Percentiles rank a stretch among this genome's conserved stretches.
phyloP scores from a whole-genome alignment of 2,329 filamentous ascomycete species.

The Penicillium sclerotigenum region DNA sequence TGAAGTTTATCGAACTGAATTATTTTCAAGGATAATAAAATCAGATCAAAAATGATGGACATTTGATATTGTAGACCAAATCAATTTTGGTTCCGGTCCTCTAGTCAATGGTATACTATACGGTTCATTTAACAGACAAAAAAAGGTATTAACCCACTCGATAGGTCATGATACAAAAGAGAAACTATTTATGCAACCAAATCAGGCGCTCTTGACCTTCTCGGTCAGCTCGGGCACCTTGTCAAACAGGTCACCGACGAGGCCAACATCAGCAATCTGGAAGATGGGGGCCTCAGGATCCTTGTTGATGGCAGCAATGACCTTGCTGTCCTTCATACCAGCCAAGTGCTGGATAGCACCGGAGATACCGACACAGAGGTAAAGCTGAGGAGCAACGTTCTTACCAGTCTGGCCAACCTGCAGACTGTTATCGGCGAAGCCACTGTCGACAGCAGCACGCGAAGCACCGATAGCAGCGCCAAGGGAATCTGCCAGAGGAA shows the following conservation, averaged over 20 bases:
- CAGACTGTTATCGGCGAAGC: conserved; percentile 96
- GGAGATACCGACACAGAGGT: conserved; percentile 92
- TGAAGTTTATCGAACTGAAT: background rate
- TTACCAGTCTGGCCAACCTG: conserved; percentile 99
- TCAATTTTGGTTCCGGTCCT: conserved; percentile 4
- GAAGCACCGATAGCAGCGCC: conserved; percentile 96
- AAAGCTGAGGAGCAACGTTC: conserved; percentile 93
- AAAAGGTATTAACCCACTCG: conserved; percentile 9
- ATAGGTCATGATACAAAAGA: conserved; percentile 22
- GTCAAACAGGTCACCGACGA: conserved; percentile 93
- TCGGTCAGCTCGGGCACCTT: conserved; percentile 94
- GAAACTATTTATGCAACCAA: conserved; percentile 7
- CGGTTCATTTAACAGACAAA: conserved; percentile 12
- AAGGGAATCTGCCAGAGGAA: conserved; percentile 85
- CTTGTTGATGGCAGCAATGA: conserved; percentile 98
- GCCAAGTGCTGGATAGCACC: conserved; percentile 97
- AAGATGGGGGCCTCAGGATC: conserved; percentile 96
- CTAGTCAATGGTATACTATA: conserved; percentile 21
- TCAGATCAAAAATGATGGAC: background rate
- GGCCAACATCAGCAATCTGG: conserved; percentile 91
- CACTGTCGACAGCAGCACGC: conserved; percentile 90
- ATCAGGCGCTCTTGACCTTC: conserved; percentile 67
- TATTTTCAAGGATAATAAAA: background rate
- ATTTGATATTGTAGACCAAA: conserved; percentile 8
- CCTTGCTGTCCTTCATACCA: conserved; percentile 99